phyloP scores from a whole-genome alignment of 805 yeast genomes.

The Candida anglica region DNA sequence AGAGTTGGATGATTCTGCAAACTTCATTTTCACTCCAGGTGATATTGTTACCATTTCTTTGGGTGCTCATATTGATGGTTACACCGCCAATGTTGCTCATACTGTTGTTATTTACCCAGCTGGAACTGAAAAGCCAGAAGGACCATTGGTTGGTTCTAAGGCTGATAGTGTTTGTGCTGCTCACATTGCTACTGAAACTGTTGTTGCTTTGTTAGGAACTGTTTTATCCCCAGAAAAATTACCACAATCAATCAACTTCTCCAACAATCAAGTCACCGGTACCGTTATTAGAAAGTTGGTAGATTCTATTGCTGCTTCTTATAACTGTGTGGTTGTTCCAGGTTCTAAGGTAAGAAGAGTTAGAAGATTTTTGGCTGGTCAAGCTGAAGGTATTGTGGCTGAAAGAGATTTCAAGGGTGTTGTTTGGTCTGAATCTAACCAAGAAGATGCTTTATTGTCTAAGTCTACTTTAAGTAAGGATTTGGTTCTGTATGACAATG shows the following conservation, averaged over 20 bases:
- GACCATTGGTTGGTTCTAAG: constrained; percentile 77
- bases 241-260: constrained; percentile 37
- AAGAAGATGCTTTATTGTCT: constrained; percentile 55
- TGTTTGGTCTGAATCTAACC: constrained; percentile 79
- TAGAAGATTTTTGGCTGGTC: constrained; percentile 93
- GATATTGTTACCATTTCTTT: constrained; percentile 81
- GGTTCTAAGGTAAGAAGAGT: constrained; percentile 90
- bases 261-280: constrained; percentile 55
- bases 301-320: constrained; percentile 80
- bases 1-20: constrained; percentile 61
- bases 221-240: constrained; percentile 72
- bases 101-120: constrained; percentile 81
- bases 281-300: constrained; percentile 67
- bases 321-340: constrained; percentile 83
- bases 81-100: constrained; percentile 82
- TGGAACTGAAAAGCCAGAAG: constrained; percentile 54
- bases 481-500: constrained; percentile 7
- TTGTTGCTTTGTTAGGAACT: constrained; percentile 71
- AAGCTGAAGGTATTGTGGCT: constrained; percentile 86
- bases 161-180: constrained; percentile 92
- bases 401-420: constrained; percentile 93
- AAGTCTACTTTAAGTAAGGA: constrained; percentile 24
- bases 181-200: constrained; percentile 84
- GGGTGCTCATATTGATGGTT: constrained; percentile 95
- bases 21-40: constrained; percentile 57